Evolutionary conservation across 1,284 basidiomycete species (phyloP).

Genomic region (Cutaneotrichosporon daszewskae): DNA sequence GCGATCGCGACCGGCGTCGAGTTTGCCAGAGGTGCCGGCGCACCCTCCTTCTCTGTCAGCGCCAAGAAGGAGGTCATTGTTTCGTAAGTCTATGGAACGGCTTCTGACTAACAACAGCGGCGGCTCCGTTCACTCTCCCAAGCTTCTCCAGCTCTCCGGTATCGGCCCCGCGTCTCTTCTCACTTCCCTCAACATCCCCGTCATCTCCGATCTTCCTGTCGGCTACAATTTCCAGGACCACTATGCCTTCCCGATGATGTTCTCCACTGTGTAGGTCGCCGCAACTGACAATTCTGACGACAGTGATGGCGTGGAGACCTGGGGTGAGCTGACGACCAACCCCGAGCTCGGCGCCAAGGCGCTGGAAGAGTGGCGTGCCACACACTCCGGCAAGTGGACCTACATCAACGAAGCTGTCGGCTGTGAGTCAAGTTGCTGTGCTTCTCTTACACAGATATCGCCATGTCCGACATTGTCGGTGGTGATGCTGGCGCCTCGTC

Average conservation of each 20-base stretch:
- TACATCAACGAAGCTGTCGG: slow-evolving; percentile 48
- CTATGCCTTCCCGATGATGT: slow-evolving; percentile 33
- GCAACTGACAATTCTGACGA: slow-evolving; percentile 12
- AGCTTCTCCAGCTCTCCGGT: slow-evolving; percentile 18
- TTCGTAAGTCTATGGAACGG: slow-evolving; percentile 3
- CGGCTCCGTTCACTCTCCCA: slow-evolving; percentile 10
- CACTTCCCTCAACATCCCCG: slow-evolving; percentile 12
- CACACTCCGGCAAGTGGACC: slow-evolving; percentile 38
- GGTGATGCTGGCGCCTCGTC: slow-evolving; percentile 48
- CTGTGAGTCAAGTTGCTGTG: slow-evolving; percentile 21
- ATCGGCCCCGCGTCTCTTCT: slow-evolving; percentile 11
- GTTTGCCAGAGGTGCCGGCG: slow-evolving; percentile 50
- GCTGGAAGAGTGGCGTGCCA: slow-evolving; percentile 27
- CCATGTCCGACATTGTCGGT: slow-evolving; percentile 49
- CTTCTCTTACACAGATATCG: slow-evolving; percentile 13
- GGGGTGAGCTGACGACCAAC: slow-evolving; percentile 34
- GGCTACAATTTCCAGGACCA: slow-evolving; percentile 32
- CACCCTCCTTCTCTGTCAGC: slow-evolving; percentile 14
- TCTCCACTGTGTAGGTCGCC: slow-evolving; percentile 16
- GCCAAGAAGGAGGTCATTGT: slow-evolving; percentile 17
- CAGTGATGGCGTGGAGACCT: slow-evolving; percentile 24
- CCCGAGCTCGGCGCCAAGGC: slow-evolving; percentile 20
- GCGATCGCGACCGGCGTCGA: slow-evolving; percentile 57
- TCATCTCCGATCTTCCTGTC: slow-evolving; percentile 19
- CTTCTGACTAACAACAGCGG: slow-evolving; percentile 10